Base-by-base conservation (phyloP, 1,139 yeast species). In the Taiozyma sp. region DNA sequence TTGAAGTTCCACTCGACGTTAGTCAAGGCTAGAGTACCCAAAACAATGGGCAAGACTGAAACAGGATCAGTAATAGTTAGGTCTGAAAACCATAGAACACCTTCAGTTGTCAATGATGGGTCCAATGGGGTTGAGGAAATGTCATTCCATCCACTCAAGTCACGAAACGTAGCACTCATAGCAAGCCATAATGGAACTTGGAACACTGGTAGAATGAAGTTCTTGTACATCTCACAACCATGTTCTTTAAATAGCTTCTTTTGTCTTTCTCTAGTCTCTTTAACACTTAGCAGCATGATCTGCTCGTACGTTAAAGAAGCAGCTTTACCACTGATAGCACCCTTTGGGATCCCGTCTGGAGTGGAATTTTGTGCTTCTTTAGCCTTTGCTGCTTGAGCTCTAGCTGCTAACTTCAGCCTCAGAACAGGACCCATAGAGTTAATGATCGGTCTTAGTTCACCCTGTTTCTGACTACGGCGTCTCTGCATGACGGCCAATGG, bases 131-230 rank as follows among this genome's bases (percentile, higher is more conserved):
- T 50, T 0, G 54, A 38, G 12, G 74, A 65, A 39, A 75, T 72
- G 46, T 77, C 78, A 70, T 80, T 75, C 19, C 78, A 73, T 48
- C 55, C 72, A 60, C 55, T 66, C 53, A 49, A 71, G 49, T 84
- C 80, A 57, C 97, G 76, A 63, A 91, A 79, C 1, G 92, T 84
- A 60, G 85, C 72, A 10, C 95, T 85, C 76, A 90, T 75, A 2
- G 84, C 74, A 4, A 90, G 75, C 96, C 97, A 92, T n/a, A 91
- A 67, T 0, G 98, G 98, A 30, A 92, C 75, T 65, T 92, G 98
- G 24, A 87, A 80, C 1, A 83, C 72, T 0, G 98, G 98, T 46
- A 88, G 64, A 1, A 84, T 65, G 52, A 83, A 71, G 61, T 87
- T 84, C 65, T 90, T 91, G 92, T 96, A 92, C 51, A 84, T 67